Base-by-base conservation (phyloP, 2,329 filamentous ascomycete species). In the Talaromyces funiculosus region DNA sequence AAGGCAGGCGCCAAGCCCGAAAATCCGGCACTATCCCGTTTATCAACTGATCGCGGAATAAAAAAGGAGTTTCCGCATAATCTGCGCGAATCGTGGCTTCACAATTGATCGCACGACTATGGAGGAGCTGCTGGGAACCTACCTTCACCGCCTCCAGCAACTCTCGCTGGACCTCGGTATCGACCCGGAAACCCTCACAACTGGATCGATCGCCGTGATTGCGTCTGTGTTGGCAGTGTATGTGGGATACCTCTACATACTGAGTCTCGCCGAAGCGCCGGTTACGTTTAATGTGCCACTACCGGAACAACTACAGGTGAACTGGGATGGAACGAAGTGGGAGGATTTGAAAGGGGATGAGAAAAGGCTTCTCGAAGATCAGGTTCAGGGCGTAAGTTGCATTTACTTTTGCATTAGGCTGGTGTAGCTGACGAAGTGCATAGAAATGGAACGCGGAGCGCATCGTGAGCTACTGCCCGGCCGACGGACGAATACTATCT, bases 401-500 rank as follows among this genome's bases (percentile, higher is more conserved):
- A 20, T 42, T 18, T 26, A 6, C 12, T n/a, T 16, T 8, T 2
- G 1, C 43, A 16, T 7, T 24, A 16, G 22, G 14, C 18, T 45
- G 43, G 18, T 6, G 8, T 31, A 35, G 35, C 61, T 63, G 53
- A 63, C 29, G 14, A 38, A 16, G 16, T 29, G 4, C 35, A 55
- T 64, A 77, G 73, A 69, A 71, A 72, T 77, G 73, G 71, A 73
- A 69, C 47, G 65, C 73, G 18, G 66, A 73, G 20, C 66, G 76
- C 55, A 74, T 78, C 37, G 72, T 77, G 66, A 76, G 75, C 67
- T 77, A 77, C 73, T 89, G 89, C 45, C 94, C 94, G 1, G 93
- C 93, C 1, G 97, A 92, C 24, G 94, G 94, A 64, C 84, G 89
- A 69, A 84, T 90, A 62, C 85, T 99, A 26, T 92, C 90, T 12